Evolutionary conservation across 73 alveolate species (phyloP).

Genomic region (Paramecium sonneborni): DNA sequence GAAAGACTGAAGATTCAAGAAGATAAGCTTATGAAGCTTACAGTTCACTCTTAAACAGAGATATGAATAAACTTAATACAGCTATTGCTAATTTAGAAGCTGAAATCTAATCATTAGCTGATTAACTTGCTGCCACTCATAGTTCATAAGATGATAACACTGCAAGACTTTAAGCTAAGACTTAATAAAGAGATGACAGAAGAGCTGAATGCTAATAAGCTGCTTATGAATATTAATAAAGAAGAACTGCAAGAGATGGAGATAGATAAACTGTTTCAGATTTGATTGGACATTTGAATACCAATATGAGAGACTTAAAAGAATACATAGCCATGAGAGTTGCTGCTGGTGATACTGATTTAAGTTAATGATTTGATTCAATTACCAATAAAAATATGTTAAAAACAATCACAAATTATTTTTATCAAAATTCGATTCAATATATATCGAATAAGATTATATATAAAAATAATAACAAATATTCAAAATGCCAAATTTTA

Average conservation of each 20-base stretch:
- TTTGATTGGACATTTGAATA: slow-evolving; percentile 25
- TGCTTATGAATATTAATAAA: slow-evolving; percentile 58
- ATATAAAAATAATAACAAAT: neutral
- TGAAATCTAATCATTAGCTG: slow-evolving; percentile 59
- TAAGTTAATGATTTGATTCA: neutral
- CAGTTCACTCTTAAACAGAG: slow-evolving; percentile 12
- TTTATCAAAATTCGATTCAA: neutral
- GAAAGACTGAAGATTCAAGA: slow-evolving; percentile 59
- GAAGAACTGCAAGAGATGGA: slow-evolving; percentile 67
- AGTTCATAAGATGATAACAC: slow-evolving; percentile 35
- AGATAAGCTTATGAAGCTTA: neutral
- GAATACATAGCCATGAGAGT: slow-evolving; percentile 58
- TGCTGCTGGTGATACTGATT: slow-evolving; percentile 52
- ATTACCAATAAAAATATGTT: neutral
- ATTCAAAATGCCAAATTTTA: slow-evolving; percentile 2
- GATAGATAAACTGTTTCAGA: slow-evolving; percentile 55
- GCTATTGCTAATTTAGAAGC: slow-evolving; percentile 65
- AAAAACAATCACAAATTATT: neutral
- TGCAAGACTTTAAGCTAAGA: slow-evolving; percentile 51
- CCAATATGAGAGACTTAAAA: slow-evolving; percentile 43
- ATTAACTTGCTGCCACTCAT: slow-evolving; percentile 43
- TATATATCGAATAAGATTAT: too few species aligned
- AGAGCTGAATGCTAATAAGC: slow-evolving; percentile 68
- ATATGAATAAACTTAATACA: slow-evolving; percentile 56
- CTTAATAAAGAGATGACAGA: slow-evolving; percentile 66